Evolutionary conservation across 2,329 filamentous ascomycete species (phyloP), one percentile per base, ranked within the genome.

Genomic region (Colletotrichum sojae): DNA sequence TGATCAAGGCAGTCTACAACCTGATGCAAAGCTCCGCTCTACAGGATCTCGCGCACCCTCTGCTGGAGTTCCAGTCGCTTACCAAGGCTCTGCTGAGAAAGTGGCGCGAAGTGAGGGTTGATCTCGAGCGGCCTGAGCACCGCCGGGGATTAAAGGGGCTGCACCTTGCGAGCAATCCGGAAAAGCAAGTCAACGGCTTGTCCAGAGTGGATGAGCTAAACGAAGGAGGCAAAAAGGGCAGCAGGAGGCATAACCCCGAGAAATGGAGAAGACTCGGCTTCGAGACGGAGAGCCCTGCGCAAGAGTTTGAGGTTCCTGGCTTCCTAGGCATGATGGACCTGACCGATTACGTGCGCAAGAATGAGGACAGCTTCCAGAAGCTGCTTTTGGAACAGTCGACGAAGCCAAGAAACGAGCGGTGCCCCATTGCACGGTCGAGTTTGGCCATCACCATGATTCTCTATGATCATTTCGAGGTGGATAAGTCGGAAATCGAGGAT

Each of bases 301-400:
- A 88, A 74, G 96, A 99, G 74, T 98, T 99, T 76, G 91, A 94
- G 20, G 85, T 89, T 46, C 92, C 93, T 31, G 96, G 96, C 0
- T 98, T 95, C 78, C 81, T 99, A 62, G 96, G 96, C 31, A 94
- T 99, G 89, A 98, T 99, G 95, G 96, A 99, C 78, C 81, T 99
- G 75, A 94, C 94, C 2, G 95, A 98, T 79, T 99, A 94, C 78
- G 94, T 97, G 56, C 89, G 92, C 76, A 97, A 94, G 77, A 91
- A 97, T 76, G 94, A 97, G 78, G 95, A 98, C 77, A 90, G 90
- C 12, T 98, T 97, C 74, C 95, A 97, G 78, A 98, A 97, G 81
- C 85, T 97, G 73, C 83, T 99, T 16, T 84, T 98, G 43, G 96
- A 99, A 80, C 96, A 99, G 80, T 92, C 93, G 4, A 90, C 91